Evolutionary conservation across 192 early-diverging fungal genomes (phyloP).

Genomic region (Coemansia sp.): DNA sequence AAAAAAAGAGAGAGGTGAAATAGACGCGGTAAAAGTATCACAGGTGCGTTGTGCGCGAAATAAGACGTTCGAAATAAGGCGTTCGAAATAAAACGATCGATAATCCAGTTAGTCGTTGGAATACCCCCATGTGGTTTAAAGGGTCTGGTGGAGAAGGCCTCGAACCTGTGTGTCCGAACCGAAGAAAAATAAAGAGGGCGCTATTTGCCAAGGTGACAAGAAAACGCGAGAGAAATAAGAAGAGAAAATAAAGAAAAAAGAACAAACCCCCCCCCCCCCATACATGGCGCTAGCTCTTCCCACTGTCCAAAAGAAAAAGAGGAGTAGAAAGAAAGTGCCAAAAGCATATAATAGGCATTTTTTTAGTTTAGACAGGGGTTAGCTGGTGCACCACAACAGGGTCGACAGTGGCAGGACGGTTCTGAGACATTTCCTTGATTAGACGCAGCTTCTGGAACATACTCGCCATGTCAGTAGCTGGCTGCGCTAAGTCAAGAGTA

Average conservation of each 20-base stretch:
- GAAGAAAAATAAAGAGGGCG: slow-evolving; percentile 1
- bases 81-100: neutral
- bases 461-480: slow-evolving; percentile 22
- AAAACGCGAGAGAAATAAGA: neutral
- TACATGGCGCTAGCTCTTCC: neutral
- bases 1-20: neutral
- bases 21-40: neutral
- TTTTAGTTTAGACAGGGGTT: slow-evolving; percentile 36
- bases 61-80: neutral
- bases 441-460: slow-evolving; percentile 54
- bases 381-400: slow-evolving; percentile 27
- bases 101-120: neutral
- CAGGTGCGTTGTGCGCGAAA: neutral
- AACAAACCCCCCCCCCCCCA: neutral
- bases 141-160: neutral
- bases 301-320: slow-evolving; percentile 8
- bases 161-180: slow-evolving; percentile 6
- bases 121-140: too few relatives aligned
- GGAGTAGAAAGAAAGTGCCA: slow-evolving; percentile 24
- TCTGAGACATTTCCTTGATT: slow-evolving; percentile 37
- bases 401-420: slow-evolving; percentile 23
- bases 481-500: slow-evolving; percentile 22
- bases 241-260: neutral
- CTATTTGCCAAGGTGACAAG: too few relatives aligned
- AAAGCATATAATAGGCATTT: slow-evolving; percentile 47